phyloP scores from a whole-genome alignment of 108 stramenopile species.

The Pseudonitzschia pungens region DNA sequence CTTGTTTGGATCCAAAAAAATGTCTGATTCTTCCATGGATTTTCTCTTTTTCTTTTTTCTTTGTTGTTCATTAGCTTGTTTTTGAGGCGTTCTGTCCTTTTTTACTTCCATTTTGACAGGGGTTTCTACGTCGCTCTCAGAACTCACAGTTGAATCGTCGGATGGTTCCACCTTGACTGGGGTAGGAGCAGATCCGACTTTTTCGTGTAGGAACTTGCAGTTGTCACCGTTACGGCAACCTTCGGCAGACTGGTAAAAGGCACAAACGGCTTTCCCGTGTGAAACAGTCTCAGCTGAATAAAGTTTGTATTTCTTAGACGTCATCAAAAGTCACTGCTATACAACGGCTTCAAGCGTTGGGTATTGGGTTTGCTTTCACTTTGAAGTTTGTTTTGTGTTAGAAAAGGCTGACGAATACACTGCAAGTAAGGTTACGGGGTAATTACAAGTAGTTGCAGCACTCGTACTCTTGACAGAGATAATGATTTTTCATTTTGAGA shows the following conservation, averaged over 20 bases:
- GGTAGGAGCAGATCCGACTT: constrained; percentile 6
- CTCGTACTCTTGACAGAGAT: too few relatives aligned
- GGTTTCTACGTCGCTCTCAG: constrained; percentile 69
- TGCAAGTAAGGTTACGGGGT: too few relatives aligned
- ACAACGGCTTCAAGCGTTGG: too few relatives aligned
- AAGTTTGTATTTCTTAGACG: constrained; percentile 66
- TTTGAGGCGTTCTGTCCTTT: constrained; percentile 19
- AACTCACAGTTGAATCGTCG: constrained; percentile 61
- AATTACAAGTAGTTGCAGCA: too few relatives aligned
- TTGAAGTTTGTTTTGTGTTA: too few relatives aligned
- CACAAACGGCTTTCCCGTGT: constrained; percentile 54
- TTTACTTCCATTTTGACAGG: neutral
- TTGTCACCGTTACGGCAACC: constrained; percentile 85
- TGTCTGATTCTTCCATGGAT: constrained; percentile 3
- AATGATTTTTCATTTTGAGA: too few relatives aligned
- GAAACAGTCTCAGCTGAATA: constrained; percentile 30
- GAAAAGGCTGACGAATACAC: too few relatives aligned
- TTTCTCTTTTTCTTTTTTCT: constrained; percentile 36
- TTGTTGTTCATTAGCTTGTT: constrained; percentile 10
- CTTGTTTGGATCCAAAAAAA: constrained; percentile 10
- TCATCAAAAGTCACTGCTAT: neutral
- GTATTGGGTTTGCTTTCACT: too few relatives aligned
- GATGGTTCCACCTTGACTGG: constrained; percentile 13
- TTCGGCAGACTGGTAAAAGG: constrained; percentile 67
- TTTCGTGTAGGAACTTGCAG: constrained; percentile 75